Evolutionary conservation across 208 protist genomes (phyloP), one percentile per base, ranked within the genome.

Genomic region (Trypanosoma rangeli): DNA sequence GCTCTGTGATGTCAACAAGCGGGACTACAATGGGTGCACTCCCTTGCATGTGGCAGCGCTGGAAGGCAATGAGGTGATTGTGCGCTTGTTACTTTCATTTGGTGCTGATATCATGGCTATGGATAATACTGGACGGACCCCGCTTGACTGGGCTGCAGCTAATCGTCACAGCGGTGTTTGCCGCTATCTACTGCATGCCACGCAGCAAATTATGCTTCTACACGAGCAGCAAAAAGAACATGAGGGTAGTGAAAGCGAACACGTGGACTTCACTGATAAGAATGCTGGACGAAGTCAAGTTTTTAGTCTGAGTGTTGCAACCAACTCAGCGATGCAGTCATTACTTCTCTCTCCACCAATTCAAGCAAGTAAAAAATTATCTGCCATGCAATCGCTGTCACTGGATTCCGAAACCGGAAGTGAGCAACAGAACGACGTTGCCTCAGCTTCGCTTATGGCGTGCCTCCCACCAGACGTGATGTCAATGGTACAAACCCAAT

Each of bases 21-120:
- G 85, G 42, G 92, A 96, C 76, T 94, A 96, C 74, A 94, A 96
- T 70, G 86, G 84, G 33, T 90, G 87, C 73, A 96, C 92, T 0
- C 88, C 92, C 5, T 76, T 96, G 52, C 88, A 94, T 68, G 84
- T 96, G 29, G 92, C 92, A 5, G 88, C 89, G 5, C 64, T 79
- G 7, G 92, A 92, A 64, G 92, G 92, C 33, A 93, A 92, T 70
- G 68, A 87, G 58, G 74, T 82, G 12, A 87, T 93, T 57, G 85
- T 94, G 61, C 77, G 81, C 18, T 70, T 96, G 31, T 76, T 96
- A 31, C 69, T 94, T n/a, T 93, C 83, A 20, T 94, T 88, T 56
- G 86, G 84, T 16, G 92, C 92, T 0, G 87, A 96, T 63, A 75
- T 90, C 29, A 54, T 87, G 18, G 85, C 84, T 44, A 67, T 83